Conservation (phyloP, 192 early-diverging fungal genomes). For the Helicostylum pulchrum region DNA sequence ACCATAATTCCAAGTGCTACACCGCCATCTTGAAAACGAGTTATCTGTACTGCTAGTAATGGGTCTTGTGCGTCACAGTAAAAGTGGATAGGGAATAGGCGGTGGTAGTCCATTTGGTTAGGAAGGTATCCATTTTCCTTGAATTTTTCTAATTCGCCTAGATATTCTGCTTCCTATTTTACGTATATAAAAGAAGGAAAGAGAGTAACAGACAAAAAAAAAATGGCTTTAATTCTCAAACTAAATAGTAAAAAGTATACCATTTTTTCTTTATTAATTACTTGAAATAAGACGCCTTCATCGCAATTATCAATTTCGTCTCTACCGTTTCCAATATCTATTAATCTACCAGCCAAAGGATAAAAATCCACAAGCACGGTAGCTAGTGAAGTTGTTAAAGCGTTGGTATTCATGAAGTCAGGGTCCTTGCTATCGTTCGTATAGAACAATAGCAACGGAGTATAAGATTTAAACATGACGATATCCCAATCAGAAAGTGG, state of each 20-base stretch:
- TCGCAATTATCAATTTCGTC: conserved; percentile 26
- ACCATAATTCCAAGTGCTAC: conserved; percentile 31
- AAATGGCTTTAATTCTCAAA: not conserved
- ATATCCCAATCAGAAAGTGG: conserved; percentile 30
- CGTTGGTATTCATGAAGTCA: conserved; percentile 19
- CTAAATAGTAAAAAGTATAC: not conserved
- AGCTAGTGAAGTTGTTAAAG: conserved; percentile 2
- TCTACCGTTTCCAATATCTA: conserved; percentile 27
- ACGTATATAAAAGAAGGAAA: not conserved
- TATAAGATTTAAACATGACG: conserved; percentile 35
- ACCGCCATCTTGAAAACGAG: conserved; percentile 24
- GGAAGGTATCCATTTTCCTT: conserved; percentile 25
- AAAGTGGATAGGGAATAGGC: conserved; percentile 32
- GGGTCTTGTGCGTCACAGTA: conserved; percentile 23
- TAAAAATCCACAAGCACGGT: conserved; percentile 22
- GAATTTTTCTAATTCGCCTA: conserved; percentile 10
- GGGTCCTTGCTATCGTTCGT: conserved; percentile 5
- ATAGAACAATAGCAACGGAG: conserved; percentile 25
- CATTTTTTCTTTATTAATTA: not conserved
- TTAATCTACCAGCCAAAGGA: conserved; percentile 20
- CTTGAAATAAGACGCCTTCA: conserved; percentile 25
- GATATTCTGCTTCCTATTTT: conserved; percentile 23
- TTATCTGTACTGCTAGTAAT: conserved; percentile 20
- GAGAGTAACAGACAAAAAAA: not conserved
- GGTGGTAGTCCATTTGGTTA: conserved; percentile 28